Conservation (phyloP, 345 rosid genomes). For the Litchi chinensis region DNA sequence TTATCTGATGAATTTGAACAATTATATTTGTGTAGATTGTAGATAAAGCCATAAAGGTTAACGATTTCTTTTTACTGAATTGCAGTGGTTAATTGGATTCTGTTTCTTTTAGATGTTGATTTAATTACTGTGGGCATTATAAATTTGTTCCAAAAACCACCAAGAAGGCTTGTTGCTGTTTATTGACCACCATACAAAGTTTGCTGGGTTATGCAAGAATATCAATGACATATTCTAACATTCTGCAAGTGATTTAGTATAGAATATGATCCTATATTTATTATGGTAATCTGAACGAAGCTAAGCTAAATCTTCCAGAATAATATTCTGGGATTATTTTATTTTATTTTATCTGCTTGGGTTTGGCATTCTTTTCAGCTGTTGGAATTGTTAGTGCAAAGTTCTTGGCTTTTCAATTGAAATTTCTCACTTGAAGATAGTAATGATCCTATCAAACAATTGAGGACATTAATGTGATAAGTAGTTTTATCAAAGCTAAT, state of each 20-base stretch:
- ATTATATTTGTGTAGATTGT: neutral
- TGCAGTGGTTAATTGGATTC: neutral
- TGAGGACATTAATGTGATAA: neutral
- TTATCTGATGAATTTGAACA: neutral
- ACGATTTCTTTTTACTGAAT: neutral
- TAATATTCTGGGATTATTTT: neutral
- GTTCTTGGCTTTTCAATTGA: neutral
- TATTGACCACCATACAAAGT: neutral
- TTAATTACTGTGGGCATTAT: neutral
- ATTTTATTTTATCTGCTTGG: neutral
- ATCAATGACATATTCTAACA: neutral
- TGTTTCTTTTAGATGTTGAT: neutral
- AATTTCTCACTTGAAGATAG: neutral
- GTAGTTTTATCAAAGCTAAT: slow-evolving; percentile 6
- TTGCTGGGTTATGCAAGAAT: neutral
- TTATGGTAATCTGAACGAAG: neutral
- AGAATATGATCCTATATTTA: neutral
- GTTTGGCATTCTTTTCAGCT: neutral
- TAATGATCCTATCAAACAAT: neutral
- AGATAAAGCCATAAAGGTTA: neutral
- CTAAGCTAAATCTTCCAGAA: neutral
- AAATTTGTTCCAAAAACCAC: neutral
- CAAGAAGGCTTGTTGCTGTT: neutral
- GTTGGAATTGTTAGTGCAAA: neutral
- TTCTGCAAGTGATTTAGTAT: neutral